Evolutionary conservation across 2,329 filamentous ascomycete genomes (phyloP), one percentile per base, ranked within the genome.

Genomic region (Calonectria multiphialidica): DNA sequence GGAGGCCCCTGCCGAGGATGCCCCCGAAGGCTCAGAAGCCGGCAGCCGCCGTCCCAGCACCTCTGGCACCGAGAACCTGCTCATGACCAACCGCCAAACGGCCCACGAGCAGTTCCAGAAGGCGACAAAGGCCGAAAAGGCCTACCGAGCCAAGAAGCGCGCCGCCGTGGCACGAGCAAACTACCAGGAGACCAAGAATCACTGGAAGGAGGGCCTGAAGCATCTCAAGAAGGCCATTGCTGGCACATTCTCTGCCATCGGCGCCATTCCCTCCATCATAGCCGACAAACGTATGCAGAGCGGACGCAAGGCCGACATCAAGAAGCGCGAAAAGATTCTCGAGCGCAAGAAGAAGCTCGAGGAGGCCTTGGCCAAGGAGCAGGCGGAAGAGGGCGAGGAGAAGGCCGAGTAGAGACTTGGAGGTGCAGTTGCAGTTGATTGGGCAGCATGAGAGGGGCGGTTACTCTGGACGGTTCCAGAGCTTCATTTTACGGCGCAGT

Each of bases 61-160:
- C 16, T 84, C 85, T 0, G 84, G 84, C 67, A 88, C 86, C 21
- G 84, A 86, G 75, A 82, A 83, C 73, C 78, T 86, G 37, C 83
- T 87, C 49, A 80, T 81, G 55, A 82, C 81, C 65, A 83, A 81
- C 68, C 82, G 83, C 30, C 83, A 80, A 44, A 77, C 81, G 47
- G 84, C 85, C 33, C 83, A 84, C 15, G 78, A 84, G 67, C 80
- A 83, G 40, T 82, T 83, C 70, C 76, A 81, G 50, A 81, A 82
- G 59, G 86, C 86, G 5, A 80, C 82, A 70, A 80, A 81, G 23
- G 84, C 85, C 62, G 85, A 87, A 80, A 80, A 80, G 44, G 77
- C 81, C 49, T 87, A 87, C 81, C 81, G 80, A 45, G 80, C 84
- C 40, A 82, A 80, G 70, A 87, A 87, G 81, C 83, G 85, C 12